Percentiles rank a stretch among this genome's conserved stretches.
Evolutionary conservation across 2,329 filamentous ascomycete species (phyloP).

Genomic region (Aspergillus viridinutans): DNA sequence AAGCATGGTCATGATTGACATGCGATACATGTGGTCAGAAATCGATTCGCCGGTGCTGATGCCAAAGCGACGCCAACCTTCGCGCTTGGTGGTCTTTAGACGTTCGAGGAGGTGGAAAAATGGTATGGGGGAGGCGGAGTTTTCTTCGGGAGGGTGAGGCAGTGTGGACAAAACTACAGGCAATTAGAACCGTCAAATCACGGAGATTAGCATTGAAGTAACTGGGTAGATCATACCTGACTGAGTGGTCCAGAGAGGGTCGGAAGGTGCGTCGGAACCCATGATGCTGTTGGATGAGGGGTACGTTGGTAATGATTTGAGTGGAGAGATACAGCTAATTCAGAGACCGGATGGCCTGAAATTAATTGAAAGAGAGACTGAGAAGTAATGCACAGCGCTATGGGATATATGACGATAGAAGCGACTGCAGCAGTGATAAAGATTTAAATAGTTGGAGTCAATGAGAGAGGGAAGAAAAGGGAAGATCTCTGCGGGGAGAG

Average conservation of each 20-base stretch:
- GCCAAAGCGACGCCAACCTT: slow-evolving; percentile 89
- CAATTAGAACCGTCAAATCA: not conserved
- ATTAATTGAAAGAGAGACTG: not conserved
- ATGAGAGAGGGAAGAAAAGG: slow-evolving; percentile 2
- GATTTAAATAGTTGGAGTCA: not conserved
- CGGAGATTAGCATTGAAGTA: not conserved
- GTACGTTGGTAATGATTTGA: not conserved
- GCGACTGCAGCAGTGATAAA: not conserved
- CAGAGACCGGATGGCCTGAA: not conserved
- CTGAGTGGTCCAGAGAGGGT: slow-evolving; percentile 32
- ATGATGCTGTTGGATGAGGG: slow-evolving; percentile 12
- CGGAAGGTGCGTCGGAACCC: slow-evolving; percentile 25
- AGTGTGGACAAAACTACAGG: slow-evolving; percentile 60
- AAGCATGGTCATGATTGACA: slow-evolving; percentile 93
- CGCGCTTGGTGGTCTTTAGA: slow-evolving; percentile 92
- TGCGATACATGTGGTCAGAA: slow-evolving; percentile 98
- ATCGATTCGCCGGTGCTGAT: slow-evolving; percentile 80
- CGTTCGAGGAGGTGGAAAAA: slow-evolving; percentile 95
- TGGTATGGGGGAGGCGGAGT: slow-evolving; percentile 69
- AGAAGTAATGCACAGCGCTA: not conserved
- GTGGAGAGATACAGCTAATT: not conserved
- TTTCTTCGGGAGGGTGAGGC: slow-evolving; percentile 54
- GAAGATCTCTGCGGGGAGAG: slow-evolving; percentile 3
- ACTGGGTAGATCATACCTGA: slow-evolving; percentile 23
- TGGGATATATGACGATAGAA: not conserved